Evolutionary conservation across 2,329 filamentous ascomycete genomes (phyloP).

Genomic region (Emergomyces orientalis): DNA sequence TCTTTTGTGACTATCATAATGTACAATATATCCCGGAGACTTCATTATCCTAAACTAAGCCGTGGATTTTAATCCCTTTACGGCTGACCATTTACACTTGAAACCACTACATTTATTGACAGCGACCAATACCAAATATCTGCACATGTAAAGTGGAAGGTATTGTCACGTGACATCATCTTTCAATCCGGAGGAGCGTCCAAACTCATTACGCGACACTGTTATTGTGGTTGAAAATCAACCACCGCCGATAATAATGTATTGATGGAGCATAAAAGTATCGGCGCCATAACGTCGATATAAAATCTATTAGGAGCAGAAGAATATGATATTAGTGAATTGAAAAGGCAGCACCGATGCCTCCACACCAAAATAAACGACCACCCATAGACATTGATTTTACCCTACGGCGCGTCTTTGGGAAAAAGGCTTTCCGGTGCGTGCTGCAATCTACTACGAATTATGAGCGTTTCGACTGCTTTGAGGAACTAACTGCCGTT

Average conservation of each 20-base stretch:
- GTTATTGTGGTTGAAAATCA: no score
- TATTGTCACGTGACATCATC: constrained; percentile 23
- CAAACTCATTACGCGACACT: background rate
- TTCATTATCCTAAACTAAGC: background rate
- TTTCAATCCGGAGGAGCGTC: background rate
- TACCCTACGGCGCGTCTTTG: constrained; percentile 63
- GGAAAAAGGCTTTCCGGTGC: constrained; percentile 63
- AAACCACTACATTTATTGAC: background rate
- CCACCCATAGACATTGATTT: constrained; percentile 57
- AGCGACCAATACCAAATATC: background rate
- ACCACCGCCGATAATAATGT: background rate
- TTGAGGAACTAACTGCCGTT: background rate
- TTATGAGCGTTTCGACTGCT: background rate
- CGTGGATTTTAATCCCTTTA: background rate
- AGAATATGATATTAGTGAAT: background rate
- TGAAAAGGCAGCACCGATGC: constrained; percentile 21
- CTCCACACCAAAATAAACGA: constrained; percentile 19
- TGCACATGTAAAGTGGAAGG: background rate
- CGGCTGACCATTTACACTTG: background rate
- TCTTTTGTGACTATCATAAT: background rate
- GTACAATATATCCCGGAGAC: background rate
- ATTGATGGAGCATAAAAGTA: background rate
- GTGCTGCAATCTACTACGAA: constrained; percentile 11
- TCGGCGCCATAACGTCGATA: background rate
- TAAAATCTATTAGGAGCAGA: background rate